Evolutionary conservation across 352 stramenopile species (phyloP), one percentile per base, ranked within the genome.

Genomic region (Phytophthora idaei): DNA sequence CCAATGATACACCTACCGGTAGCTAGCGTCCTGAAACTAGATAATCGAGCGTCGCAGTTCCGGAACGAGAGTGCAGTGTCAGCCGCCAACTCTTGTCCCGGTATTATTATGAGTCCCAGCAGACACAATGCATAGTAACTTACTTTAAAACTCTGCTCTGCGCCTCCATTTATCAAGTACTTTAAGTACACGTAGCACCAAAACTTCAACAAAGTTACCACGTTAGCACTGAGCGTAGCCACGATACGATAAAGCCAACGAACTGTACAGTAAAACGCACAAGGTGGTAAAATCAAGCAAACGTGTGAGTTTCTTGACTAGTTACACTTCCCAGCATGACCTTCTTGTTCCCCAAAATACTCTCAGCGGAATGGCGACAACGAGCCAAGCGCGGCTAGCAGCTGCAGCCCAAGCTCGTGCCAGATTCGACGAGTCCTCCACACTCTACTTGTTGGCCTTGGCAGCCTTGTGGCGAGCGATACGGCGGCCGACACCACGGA

Each of bases 391-490:
- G 42, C 57, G 48, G 44, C 55, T 41, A 52, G 47, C 62, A 68
- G 59, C 47, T 55, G 44, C 50, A 67, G 47, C 57, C 17, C 45
- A 52, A 55, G 52, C 63, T 65, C 59, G 59, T 63, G 53, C 63
- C 59, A 74, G 28, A 52, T 59, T 69, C 57, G 67, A 62, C 29
- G 53, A 73, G 64, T 74, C 60, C 57, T 83, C 64, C 74, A 72
- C 57, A 50, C 64, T 76, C 85, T 97, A 97, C 87, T 95, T 94
- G 84, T 92, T 97, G 78, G 97, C 97, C 93, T 98, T 98, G 79
- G 98, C 98, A 49, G 97, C 97, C 90, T 99, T 99, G 95, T 99
- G 97, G 83, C 97, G 98, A 73, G 97, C 96, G 79, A 99, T 99
- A 81, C 94, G 95, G 63, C 96, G 94, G 71, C 97, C 97, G 29